Conservation (phyloP, 2,329 filamentous ascomycete species). For the Parastagonospora avenae region DNA sequence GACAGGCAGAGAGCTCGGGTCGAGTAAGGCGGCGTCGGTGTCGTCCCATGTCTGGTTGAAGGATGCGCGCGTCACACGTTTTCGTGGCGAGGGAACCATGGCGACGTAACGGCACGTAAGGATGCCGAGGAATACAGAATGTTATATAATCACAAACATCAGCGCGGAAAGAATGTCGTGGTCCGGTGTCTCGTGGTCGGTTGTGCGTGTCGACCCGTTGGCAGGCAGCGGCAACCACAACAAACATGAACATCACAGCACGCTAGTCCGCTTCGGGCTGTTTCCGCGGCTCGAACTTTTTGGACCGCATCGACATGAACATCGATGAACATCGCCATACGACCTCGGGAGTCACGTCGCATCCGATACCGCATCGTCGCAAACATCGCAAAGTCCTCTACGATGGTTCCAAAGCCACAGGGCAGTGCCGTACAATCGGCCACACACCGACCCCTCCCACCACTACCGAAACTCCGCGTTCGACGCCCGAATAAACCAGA, state of each 20-base stretch:
- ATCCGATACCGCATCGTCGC: background rate
- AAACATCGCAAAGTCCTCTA: constrained; percentile 6
- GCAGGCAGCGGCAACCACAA: constrained; percentile 13
- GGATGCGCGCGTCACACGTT: constrained; percentile 25
- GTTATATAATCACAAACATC: constrained; percentile 9
- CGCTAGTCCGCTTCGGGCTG: constrained; percentile 11
- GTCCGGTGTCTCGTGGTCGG: constrained; percentile 7
- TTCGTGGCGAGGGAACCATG: constrained; percentile 41
- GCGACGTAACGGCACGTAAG: constrained; percentile 7
- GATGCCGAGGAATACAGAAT: constrained; percentile 19
- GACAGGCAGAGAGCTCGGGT: constrained; percentile 48
- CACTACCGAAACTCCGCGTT: constrained; percentile 67
- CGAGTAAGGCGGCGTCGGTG: constrained; percentile 48
- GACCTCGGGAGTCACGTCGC: no score
- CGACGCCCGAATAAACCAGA: constrained; percentile 67
- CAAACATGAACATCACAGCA: constrained; percentile 11
- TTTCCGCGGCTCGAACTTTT: constrained; percentile 23
- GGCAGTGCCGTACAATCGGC: constrained; percentile 39
- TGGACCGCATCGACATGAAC: constrained; percentile 7
- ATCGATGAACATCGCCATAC: background rate
- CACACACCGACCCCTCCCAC: constrained; percentile 59
- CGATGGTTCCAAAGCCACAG: constrained; percentile 46
- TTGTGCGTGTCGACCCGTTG: constrained; percentile 14
- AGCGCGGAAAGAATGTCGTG: constrained; percentile 1
- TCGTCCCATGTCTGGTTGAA: constrained; percentile 50